Evolutionary conservation across 495 filamentous ascomycete species (phyloP).

Genomic region (Penicillium pancosmium): DNA sequence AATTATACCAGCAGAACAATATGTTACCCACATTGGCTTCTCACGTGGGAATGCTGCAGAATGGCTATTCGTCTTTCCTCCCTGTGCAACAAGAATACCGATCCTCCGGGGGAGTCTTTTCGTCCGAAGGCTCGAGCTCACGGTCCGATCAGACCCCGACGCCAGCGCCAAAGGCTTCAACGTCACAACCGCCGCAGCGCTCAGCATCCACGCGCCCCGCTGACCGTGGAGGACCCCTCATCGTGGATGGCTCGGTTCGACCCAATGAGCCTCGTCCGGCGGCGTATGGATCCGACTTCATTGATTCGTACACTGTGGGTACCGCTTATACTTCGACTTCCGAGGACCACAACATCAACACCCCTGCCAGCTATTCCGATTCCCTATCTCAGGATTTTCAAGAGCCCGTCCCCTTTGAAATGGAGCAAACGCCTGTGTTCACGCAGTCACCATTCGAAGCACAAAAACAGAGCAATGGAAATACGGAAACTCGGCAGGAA

Average conservation of each 20-base stretch:
- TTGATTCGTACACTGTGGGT: constrained; percentile 37
- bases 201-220: constrained; percentile 26
- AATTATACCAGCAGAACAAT: constrained; percentile 48
- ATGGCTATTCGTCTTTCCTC: constrained; percentile 49
- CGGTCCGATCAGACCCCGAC: constrained; percentile 28
- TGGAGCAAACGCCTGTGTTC: constrained; percentile 35
- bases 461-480: constrained; percentile 23
- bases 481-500: constrained; percentile 16
- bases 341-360: constrained; percentile 46
- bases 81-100: constrained; percentile 44
- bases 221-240: constrained; percentile 43
- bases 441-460: constrained; percentile 32
- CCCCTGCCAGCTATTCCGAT: constrained; percentile 47
- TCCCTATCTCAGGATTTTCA: constrained; percentile 45
- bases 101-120: constrained; percentile 29
- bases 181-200: constrained; percentile 24
- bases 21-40: constrained; percentile 48
- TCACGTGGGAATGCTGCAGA: constrained; percentile 51
- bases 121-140: constrained; percentile 30
- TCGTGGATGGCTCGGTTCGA: constrained; percentile 49
- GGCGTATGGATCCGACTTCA: constrained; percentile 28
- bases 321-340: constrained; percentile 43
- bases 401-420: constrained; percentile 41
- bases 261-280: constrained; percentile 35
- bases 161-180: constrained; percentile 18